phyloP scores from a whole-genome alignment of 805 yeast genomes.

The Wickerhamomyces bovis region DNA sequence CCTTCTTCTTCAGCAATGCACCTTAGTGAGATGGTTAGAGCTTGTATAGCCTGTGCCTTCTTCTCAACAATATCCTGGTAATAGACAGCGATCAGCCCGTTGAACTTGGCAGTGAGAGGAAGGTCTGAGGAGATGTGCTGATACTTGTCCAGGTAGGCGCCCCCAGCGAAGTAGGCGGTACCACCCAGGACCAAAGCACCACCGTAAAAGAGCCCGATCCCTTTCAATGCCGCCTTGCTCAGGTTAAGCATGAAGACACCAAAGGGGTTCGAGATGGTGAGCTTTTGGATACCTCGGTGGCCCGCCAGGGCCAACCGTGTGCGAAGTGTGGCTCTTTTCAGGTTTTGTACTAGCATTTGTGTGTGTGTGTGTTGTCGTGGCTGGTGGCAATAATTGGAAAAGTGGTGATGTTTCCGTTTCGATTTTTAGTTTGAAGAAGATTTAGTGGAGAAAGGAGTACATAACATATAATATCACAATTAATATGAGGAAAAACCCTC shows the following conservation, averaged over 20 bases:
- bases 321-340: neutral
- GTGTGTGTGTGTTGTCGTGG: neutral
- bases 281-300: conserved; percentile 1
- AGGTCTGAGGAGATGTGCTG: conserved; percentile 10
- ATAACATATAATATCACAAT: too few relatives aligned
- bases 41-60: conserved; percentile 28
- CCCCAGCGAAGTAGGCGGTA: conserved; percentile 2
- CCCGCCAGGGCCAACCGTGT: neutral
- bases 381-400: too few relatives aligned
- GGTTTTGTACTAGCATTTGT: neutral
- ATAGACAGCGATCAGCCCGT: conserved; percentile 30
- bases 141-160: conserved; percentile 6
- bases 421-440: neutral
- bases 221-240: conserved; percentile 12
- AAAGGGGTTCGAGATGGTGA: neutral
- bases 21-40: conserved; percentile 27
- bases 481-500: too few relatives aligned
- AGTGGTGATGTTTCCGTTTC: neutral
- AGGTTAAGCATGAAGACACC: conserved; percentile 5
- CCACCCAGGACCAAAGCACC: conserved; percentile 7
- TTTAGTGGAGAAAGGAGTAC: neutral
- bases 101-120: conserved; percentile 1
- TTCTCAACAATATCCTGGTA: conserved; percentile 31
- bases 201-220: conserved; percentile 10
- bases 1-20: conserved; percentile 27